These are phyloP conservation scores for Somion occarium DNA, from an alignment of 1,284 basidiomycete species.

Conservation along the genomic window DNA sequence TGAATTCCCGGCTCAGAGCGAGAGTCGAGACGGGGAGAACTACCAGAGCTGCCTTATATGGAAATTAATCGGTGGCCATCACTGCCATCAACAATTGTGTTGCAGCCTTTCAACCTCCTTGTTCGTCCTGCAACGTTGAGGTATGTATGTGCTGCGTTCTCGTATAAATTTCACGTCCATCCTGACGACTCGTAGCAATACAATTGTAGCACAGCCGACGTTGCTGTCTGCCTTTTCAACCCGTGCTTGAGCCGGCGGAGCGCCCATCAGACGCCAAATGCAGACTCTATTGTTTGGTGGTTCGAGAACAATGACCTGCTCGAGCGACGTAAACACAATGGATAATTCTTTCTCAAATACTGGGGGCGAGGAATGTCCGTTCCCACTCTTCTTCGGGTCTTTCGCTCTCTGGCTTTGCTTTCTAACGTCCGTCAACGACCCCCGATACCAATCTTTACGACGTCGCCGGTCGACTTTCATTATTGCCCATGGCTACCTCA, in stretches of 20 bases:
- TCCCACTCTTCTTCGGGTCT: slow-evolving; percentile 11
- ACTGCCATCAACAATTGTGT: neutral
- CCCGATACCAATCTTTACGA: slow-evolving; percentile 18
- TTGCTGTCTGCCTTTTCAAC: neutral
- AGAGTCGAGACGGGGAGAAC: neutral
- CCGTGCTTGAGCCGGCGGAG: neutral
- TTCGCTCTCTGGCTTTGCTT: slow-evolving; percentile 18
- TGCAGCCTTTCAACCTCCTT: too few relatives aligned
- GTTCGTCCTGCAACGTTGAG: too few relatives aligned
- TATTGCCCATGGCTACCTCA: slow-evolving; percentile 28
- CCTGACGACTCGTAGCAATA: too few relatives aligned
- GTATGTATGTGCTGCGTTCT: too few relatives aligned
- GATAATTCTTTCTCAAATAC: slow-evolving; percentile 21
- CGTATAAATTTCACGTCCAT: too few relatives aligned
- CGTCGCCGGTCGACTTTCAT: slow-evolving; percentile 47
- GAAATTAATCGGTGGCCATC: neutral
- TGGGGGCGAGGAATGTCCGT: neutral
- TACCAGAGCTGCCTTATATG: neutral
- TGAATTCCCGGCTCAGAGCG: too few relatives aligned
- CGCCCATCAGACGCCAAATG: neutral
- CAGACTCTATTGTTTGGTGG: slow-evolving; percentile 3
- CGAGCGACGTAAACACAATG: slow-evolving; percentile 21
- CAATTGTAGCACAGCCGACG: neutral
- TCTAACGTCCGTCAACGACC: slow-evolving; percentile 23
- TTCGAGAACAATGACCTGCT: slow-evolving; percentile 17